phyloP scores from a whole-genome alignment of 2,329 filamentous ascomycete species.

The Cladosporium sp. region DNA sequence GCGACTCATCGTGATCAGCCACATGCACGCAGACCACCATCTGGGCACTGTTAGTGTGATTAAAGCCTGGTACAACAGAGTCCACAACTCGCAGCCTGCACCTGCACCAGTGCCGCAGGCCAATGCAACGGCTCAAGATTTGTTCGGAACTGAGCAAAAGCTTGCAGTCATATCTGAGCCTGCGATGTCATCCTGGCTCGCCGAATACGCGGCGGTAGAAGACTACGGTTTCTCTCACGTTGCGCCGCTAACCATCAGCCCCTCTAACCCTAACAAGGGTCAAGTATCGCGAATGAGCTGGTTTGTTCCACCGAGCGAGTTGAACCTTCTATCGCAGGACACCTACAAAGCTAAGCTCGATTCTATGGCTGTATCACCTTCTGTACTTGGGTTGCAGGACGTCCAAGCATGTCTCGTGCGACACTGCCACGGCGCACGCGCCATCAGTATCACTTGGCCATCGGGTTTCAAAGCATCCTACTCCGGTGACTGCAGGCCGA shows the following conservation, averaged over 20 bases:
- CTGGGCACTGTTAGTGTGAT: slow-evolving; percentile 79
- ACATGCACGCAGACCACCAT: slow-evolving; percentile 94
- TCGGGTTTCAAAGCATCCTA: slow-evolving; percentile 83
- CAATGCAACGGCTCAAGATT: neutral
- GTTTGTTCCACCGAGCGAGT: slow-evolving; percentile 27
- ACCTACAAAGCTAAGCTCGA: slow-evolving; percentile 26
- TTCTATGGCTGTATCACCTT: slow-evolving; percentile 21
- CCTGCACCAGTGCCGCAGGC: slow-evolving; percentile 14
- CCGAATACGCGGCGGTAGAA: slow-evolving; percentile 75
- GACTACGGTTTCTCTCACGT: slow-evolving; percentile 65
- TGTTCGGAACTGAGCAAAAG: slow-evolving; percentile 1
- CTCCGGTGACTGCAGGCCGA: slow-evolving; percentile 89
- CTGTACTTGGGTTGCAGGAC: slow-evolving; percentile 56
- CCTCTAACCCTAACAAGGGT: slow-evolving; percentile 21
- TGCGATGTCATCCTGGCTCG: slow-evolving; percentile 70
- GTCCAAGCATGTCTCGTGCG: slow-evolving; percentile 64
- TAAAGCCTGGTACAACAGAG: slow-evolving; percentile 67
- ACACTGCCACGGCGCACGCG: slow-evolving; percentile 77
- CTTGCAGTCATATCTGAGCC: slow-evolving; percentile 65
- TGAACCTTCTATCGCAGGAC: slow-evolving; percentile 18
- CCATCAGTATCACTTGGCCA: slow-evolving; percentile 70
- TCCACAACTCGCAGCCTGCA: slow-evolving; percentile 38
- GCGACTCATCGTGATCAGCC: slow-evolving; percentile 84
- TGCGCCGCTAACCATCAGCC: slow-evolving; percentile 44
- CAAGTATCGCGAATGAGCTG: slow-evolving; percentile 28